Conservation (phyloP, 768 basidiomycete genomes). For the Tylopilus plumbeoviolaceoides region DNA sequence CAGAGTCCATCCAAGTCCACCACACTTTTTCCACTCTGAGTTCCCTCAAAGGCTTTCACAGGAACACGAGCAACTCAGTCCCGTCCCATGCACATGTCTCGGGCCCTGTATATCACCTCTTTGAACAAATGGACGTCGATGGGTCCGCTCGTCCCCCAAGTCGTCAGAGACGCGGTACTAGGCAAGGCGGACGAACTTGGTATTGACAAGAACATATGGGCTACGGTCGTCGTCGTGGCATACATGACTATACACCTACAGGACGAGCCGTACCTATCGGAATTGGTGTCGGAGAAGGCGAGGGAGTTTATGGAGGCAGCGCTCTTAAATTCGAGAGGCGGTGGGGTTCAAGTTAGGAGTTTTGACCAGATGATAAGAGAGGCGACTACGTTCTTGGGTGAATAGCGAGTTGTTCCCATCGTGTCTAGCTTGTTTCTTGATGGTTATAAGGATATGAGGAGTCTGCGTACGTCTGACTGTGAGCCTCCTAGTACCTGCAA, state of each 20-base stretch:
- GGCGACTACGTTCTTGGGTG: slow-evolving; percentile 8
- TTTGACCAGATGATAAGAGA: slow-evolving; percentile 23
- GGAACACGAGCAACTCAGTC: not conserved
- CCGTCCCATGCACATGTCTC: not conserved
- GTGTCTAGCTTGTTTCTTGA: too few relatives aligned
- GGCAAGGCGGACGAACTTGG: slow-evolving; percentile 28
- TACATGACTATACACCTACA: slow-evolving; percentile 39
- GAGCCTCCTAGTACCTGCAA: not conserved
- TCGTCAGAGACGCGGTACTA: slow-evolving; percentile 37
- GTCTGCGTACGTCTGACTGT: not conserved
- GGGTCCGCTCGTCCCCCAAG: slow-evolving; percentile 33
- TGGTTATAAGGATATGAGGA: too few relatives aligned
- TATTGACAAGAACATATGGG: slow-evolving; percentile 41
- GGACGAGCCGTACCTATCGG: slow-evolving; percentile 37
- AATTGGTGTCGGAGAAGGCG: slow-evolving; percentile 40
- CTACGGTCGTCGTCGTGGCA: slow-evolving; percentile 44
- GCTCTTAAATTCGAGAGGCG: not conserved
- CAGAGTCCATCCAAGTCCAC: slow-evolving; percentile 23
- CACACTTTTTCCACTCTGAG: slow-evolving; percentile 46
- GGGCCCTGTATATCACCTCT: slow-evolving; percentile 33
- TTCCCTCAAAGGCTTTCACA: slow-evolving; percentile 36
- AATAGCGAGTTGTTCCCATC: too few relatives aligned
- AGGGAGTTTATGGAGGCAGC: slow-evolving; percentile 33
- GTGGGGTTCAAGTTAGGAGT: not conserved
- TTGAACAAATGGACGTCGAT: slow-evolving; percentile 39